Conservation (phyloP, 768 basidiomycete genomes). For the Suillus alpinus region DNA sequence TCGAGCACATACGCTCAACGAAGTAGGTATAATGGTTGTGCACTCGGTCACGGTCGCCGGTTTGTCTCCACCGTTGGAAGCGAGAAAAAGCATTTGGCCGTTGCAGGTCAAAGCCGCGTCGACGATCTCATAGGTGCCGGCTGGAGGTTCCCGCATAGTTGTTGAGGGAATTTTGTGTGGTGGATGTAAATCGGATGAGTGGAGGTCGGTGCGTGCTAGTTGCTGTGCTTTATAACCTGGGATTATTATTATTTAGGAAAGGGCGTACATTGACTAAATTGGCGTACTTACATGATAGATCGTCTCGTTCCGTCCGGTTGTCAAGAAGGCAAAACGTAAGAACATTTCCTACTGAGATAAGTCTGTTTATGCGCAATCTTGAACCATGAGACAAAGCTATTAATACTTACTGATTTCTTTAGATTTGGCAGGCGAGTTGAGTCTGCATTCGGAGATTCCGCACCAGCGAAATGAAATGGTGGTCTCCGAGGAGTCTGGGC, state of each 20-base stretch:
- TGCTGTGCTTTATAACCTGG: too few species aligned
- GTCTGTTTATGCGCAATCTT: background rate
- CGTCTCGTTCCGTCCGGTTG: background rate
- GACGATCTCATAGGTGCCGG: background rate
- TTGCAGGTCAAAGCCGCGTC: background rate
- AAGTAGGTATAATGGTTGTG: background rate
- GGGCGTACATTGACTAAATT: too few species aligned
- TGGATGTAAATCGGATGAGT: background rate
- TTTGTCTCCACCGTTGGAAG: background rate
- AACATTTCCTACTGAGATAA: background rate
- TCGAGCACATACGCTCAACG: background rate
- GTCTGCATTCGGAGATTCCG: too few species aligned
- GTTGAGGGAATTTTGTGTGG: background rate
- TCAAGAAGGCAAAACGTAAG: background rate
- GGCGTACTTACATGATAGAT: too few species aligned
- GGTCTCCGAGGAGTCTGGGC: background rate
- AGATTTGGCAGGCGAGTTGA: background rate
- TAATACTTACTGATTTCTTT: background rate
- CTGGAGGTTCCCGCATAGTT: background rate
- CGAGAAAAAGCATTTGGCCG: background rate
- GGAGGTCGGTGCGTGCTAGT: background rate
- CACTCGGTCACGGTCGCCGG: background rate
- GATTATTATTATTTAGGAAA: too few species aligned
- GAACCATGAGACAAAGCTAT: background rate
- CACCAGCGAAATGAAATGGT: too few species aligned